A percentile compares a stretch with the other conserved stretches of the same genome.
These are phyloP conservation scores for Stereum hirsutum DNA, from an alignment of 1,284 basidiomycete species.

Conservation along the genomic window DNA sequence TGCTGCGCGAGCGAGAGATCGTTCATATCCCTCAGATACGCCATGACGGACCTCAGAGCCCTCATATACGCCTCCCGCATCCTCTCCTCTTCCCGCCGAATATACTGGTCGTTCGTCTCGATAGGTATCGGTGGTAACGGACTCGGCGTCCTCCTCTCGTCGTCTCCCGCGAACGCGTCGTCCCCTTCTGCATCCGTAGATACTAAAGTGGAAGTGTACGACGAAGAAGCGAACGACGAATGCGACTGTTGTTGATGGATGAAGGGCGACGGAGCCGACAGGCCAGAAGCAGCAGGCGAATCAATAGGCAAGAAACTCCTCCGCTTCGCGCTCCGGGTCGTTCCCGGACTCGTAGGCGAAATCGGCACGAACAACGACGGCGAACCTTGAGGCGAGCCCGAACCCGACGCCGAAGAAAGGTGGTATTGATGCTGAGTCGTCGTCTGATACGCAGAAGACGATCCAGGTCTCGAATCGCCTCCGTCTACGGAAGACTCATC, in stretches of 20 bases:
- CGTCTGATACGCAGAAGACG: too few species aligned
- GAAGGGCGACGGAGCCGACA: conserved; percentile 55
- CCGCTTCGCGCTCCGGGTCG: conserved; percentile 53
- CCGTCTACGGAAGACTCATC: background rate
- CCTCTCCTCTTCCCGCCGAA: conserved; percentile 61
- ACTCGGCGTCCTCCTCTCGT: background rate
- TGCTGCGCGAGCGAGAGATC: conserved; percentile 66
- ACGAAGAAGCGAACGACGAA: background rate
- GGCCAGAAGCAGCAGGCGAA: conserved; percentile 37
- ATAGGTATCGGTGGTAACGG: conserved; percentile 26
- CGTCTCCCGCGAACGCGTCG: background rate
- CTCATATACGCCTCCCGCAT: conserved; percentile 61
- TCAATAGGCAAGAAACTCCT: conserved; percentile 83
- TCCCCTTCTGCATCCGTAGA: background rate
- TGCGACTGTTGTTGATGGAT: conserved; percentile 22
- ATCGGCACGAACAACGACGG: background rate
- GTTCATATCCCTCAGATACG: conserved; percentile 91
- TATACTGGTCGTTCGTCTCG: conserved; percentile 32
- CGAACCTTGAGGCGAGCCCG: too few species aligned
- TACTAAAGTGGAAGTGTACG: background rate
- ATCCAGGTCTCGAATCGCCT: conserved; percentile 13
- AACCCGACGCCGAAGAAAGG: background rate
- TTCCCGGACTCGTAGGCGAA: conserved; percentile 19
- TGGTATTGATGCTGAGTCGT: too few species aligned
- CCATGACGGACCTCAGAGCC: conserved; percentile 85